Conservation (phyloP, 108 stramenopile species). For the Nitzschia sp. region DNA sequence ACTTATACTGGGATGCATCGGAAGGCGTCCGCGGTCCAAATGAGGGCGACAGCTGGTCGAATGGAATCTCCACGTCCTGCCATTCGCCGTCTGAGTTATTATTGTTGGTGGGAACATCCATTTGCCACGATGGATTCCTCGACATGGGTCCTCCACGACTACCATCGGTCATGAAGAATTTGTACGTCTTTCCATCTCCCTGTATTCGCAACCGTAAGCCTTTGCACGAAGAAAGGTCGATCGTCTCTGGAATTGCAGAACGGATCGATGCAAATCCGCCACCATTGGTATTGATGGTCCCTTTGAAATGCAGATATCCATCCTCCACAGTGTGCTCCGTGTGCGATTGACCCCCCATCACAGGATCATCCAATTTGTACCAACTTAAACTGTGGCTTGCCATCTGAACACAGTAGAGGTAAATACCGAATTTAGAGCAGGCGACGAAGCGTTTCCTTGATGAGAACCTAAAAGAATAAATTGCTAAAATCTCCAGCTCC, state of each 20-base stretch:
- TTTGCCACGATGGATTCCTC: constrained; percentile 62
- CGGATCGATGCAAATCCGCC: constrained; percentile 76
- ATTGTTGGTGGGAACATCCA: constrained; percentile 45
- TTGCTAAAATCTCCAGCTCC: neutral
- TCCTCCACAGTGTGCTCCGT: constrained; percentile 35
- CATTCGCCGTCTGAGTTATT: too few species aligned
- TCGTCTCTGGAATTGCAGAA: constrained; percentile 27
- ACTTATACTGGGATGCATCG: constrained; percentile 33
- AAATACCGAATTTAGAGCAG: neutral
- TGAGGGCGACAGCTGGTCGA: constrained; percentile 42
- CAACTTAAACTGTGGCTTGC: constrained; percentile 34
- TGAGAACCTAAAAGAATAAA: neutral
- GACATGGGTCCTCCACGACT: constrained; percentile 49
- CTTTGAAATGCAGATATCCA: constrained; percentile 51
- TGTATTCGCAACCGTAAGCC: constrained; percentile 36
- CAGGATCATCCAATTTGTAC: constrained; percentile 72
- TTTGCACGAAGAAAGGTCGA: constrained; percentile 12
- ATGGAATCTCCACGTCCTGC: constrained; percentile 43
- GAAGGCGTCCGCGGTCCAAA: constrained; percentile 34
- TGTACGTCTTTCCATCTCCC: constrained; percentile 81
- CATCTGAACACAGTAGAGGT: neutral
- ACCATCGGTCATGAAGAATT: constrained; percentile 62
- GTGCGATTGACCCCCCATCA: constrained; percentile 72
- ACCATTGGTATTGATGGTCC: constrained; percentile 71
- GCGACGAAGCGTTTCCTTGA: too few species aligned